Base-by-base conservation (phyloP, 1,284 basidiomycete species). In the Schizophyllum amplum region DNA sequence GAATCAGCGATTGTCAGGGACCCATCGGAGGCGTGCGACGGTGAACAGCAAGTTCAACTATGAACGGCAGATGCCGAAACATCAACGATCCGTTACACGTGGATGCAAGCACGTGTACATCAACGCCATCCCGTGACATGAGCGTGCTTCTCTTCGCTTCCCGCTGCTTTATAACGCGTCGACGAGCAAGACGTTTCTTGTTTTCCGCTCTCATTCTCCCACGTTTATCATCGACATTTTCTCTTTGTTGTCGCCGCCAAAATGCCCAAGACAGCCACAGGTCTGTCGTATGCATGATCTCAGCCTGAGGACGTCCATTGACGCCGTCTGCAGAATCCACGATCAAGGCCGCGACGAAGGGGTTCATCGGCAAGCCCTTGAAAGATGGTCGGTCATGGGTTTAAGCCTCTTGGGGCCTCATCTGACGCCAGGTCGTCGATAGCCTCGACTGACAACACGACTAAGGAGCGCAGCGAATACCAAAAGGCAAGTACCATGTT, bases 341-440 rank as follows among this genome's bases (percentile, higher is more conserved):
- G 33, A 42, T 17, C 13, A 42, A 42, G 33, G 33, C 33, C 13
- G 33, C 33, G 33, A 42, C n/a, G 7, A 42, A 42, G 33, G 81
- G n/a, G n/a, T n/a, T n/a, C n/a, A n/a, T n/a, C n/a, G n/a, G n/a
- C n/a, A n/a, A n/a, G n/a, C n/a, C n/a, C n/a, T n/a, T n/a, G n/a
- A n/a, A n/a, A n/a, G n/a, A n/a, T n/a, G n/a, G n/a, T n/a, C n/a
- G n/a, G n/a, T n/a, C n/a, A n/a, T n/a, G n/a, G n/a, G n/a, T n/a
- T n/a, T n/a, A n/a, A n/a, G n/a, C n/a, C n/a, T n/a, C n/a, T n/a
- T n/a, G n/a, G n/a, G n/a, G n/a, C n/a, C n/a, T n/a, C n/a, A n/a
- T n/a, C n/a, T n/a, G n/a, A n/a, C n/a, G n/a, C n/a, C n/a, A n/a
- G n/a, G n/a, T n/a, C n/a, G n/a, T n/a, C n/a, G n/a, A n/a, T n/a